A percentile compares a stretch with the other conserved stretches of the same genome.
Evolutionary conservation across 371 early-diverging fungal genomes (phyloP).

Genomic region (Apophysomyces variabilis): DNA sequence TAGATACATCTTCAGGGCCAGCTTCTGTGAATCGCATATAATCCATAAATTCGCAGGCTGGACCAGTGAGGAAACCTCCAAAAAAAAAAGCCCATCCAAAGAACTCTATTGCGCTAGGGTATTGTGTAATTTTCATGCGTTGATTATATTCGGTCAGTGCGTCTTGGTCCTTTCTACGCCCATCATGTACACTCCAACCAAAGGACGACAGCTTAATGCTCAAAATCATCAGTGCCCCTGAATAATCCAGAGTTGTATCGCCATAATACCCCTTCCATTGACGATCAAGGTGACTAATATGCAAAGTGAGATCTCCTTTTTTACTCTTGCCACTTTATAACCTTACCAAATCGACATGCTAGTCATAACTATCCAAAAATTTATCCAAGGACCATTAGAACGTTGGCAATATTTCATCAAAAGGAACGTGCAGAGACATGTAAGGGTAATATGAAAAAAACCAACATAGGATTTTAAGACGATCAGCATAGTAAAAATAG

Average conservation of each 20-base stretch:
- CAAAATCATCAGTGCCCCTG: slow-evolving; percentile 89
- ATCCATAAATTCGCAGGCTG: slow-evolving; percentile 74
- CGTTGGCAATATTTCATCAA: slow-evolving; percentile 48
- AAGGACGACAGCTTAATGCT: slow-evolving; percentile 84
- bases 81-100: slow-evolving; percentile 87
- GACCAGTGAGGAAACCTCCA: slow-evolving; percentile 80
- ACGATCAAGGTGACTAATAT: slow-evolving; percentile 58
- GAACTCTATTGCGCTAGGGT: slow-evolving; percentile 76
- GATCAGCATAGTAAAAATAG: slow-evolving; percentile 57
- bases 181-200: slow-evolving; percentile 83
- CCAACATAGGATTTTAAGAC: slow-evolving; percentile 63
- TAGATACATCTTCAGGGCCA: slow-evolving; percentile 32
- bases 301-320: not conserved
- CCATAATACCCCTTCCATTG: slow-evolving; percentile 48
- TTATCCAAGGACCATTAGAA: slow-evolving; percentile 60
- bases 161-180: slow-evolving; percentile 13
- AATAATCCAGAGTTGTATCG: slow-evolving; percentile 66
- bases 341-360: slow-evolving; percentile 72
- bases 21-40: slow-evolving; percentile 56
- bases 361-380: slow-evolving; percentile 68
- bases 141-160: slow-evolving; percentile 64
- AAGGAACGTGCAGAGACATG: slow-evolving; percentile 58
- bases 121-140: slow-evolving; percentile 48
- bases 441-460: slow-evolving; percentile 60
- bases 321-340: not conserved